Base-by-base conservation (phyloP, 495 filamentous ascomycete genomes). In the Penicillium coprophilum region DNA sequence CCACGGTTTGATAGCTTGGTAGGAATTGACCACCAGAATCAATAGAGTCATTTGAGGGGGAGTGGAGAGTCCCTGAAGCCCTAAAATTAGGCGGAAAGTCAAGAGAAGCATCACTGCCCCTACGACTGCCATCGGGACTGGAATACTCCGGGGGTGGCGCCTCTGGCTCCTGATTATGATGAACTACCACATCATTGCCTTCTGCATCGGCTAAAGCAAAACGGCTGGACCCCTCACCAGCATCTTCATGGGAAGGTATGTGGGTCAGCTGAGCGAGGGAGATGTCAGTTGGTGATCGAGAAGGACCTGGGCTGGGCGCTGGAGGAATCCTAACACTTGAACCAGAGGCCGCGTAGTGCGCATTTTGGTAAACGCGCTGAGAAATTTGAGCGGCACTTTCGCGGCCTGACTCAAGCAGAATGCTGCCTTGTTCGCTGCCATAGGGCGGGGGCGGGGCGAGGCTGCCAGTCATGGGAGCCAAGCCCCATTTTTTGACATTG, bases 401-500 rank as follows among this genome's bases (percentile, higher is more conserved):
- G 62, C 90, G 72, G 17, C 92, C 92, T 0, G 90, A 86, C 67
- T 97, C 95, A 7, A 98, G 85, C 8, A 98, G 75, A 52, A 98
- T 96, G 64, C 90, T 96, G 51, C 94, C 94, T 68, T 96, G 90
- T 71, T 97, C 94, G 54, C 89, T 94, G 20, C 94, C 94, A 64
- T 98, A 98, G 5, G 94, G 95, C 41, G 94, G 94, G 30, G 94
- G 94, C 13, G 94, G 95, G 39, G 93, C 95, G 38, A 97, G 80
- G 66, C 89, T 95, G 39, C 94, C 94, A 1, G 92, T 96, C 83
- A 95, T 95, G 12, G 94, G 94, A 45, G 94, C 94, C 50, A 98
- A 75, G 7, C 94, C 94, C 94, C 94, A 97, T 80, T 97, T 97
- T 82, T 98, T 98, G 36, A 98, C 94, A 61, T 98, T 98, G 41